Percentiles rank a stretch among this genome's conserved stretches.
phyloP scores from a whole-genome alignment of 2,329 filamentous ascomycete genomes.

The Ceratocystis papillata region DNA sequence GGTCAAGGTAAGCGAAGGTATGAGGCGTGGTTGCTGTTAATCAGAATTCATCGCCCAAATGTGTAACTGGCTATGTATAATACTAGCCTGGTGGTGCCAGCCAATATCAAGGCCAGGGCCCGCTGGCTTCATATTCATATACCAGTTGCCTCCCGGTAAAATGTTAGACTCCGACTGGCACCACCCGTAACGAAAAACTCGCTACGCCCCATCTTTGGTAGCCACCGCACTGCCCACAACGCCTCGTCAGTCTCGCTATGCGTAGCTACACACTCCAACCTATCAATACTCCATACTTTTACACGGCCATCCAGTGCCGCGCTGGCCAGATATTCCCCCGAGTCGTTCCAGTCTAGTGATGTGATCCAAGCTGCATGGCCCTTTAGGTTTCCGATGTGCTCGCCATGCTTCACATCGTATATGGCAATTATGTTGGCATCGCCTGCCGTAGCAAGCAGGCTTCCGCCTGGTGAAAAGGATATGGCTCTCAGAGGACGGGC shows the following conservation, averaged over 20 bases:
- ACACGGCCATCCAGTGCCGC: constrained; percentile 86
- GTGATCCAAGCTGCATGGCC: constrained; percentile 82
- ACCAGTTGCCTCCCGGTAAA: constrained; percentile 77
- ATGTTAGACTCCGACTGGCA: constrained; percentile 62
- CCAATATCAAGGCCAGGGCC: background rate
- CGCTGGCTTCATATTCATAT: constrained; percentile 33
- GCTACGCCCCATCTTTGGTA: constrained; percentile 58
- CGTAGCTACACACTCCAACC: constrained; percentile 75
- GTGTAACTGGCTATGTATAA: background rate
- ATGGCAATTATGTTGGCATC: constrained; percentile 81
- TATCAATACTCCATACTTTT: constrained; percentile 90
- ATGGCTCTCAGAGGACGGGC: constrained; percentile 54
- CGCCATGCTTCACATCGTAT: constrained; percentile 84
- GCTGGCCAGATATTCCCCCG: constrained; percentile 81
- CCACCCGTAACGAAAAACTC: constrained; percentile 71
- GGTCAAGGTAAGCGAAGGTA: background rate
- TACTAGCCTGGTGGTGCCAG: background rate
- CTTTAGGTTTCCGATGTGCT: constrained; percentile 75
- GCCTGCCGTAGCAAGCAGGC: constrained; percentile 76
- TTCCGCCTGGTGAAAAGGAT: constrained; percentile 76
- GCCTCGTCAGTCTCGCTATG: constrained; percentile 81
- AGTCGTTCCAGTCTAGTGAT: constrained; percentile 83
- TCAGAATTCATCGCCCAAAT: background rate
- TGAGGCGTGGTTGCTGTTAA: too few species aligned
- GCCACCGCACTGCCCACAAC: constrained; percentile 75